These are phyloP conservation scores for Lasiodiplodia citricola DNA, from an alignment of 2,329 filamentous ascomycete species.

Conservation along the genomic window DNA sequence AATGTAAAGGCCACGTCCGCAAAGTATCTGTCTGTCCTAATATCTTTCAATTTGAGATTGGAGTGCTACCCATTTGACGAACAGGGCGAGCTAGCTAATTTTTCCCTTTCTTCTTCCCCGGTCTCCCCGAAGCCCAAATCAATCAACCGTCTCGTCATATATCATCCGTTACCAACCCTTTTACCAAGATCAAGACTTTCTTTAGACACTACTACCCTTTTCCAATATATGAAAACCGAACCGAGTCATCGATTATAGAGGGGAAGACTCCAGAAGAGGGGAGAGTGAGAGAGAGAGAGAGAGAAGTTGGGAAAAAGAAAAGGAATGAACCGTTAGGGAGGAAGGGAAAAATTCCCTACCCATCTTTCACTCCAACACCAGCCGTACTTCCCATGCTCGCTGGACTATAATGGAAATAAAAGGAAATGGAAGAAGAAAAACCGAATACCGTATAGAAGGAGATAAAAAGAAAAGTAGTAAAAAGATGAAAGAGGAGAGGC, in stretches of 20 bases:
- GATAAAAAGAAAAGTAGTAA: not conserved
- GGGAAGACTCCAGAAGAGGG: not conserved
- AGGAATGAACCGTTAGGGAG: not conserved
- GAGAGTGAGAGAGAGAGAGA: not conserved
- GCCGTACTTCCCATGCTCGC: not conserved
- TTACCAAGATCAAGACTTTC: not conserved
- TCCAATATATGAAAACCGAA: not conserved
- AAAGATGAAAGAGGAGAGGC: not conserved
- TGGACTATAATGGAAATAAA: not conserved
- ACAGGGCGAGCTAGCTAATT: no score
- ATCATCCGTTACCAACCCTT: not conserved
- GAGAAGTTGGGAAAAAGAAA: not conserved
- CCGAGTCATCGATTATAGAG: not conserved
- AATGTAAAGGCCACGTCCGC: no score
- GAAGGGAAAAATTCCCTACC: not conserved
- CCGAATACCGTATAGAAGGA: no score
- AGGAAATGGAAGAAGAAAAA: no score
- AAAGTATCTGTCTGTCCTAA: no score
- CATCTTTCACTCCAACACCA: not conserved
- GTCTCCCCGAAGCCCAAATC: no score
- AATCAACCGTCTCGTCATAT: not conserved
- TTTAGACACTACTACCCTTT: not conserved
- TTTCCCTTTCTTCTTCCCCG: no score
- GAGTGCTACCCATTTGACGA: no score
- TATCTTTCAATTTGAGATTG: no score